Conservation (phyloP, 164 flowering plant species). For the Pachysandra terminalis region DNA sequence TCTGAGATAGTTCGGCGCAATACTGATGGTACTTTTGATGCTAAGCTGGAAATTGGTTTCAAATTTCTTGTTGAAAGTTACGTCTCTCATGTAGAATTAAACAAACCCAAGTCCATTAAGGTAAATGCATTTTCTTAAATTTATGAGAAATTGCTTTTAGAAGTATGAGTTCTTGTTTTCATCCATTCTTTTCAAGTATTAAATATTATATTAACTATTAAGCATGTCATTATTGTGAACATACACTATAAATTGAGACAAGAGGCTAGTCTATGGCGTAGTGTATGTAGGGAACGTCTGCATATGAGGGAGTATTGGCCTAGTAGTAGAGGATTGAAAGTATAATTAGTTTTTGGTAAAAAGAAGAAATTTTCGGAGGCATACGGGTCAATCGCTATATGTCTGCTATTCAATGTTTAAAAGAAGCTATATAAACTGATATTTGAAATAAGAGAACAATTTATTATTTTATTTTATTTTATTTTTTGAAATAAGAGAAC, state of each 20-base stretch:
- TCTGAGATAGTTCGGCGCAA: conserved; percentile 54
- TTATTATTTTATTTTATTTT: too few relatives aligned
- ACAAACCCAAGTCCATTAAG: conserved; percentile 62
- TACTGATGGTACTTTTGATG: conserved; percentile 93
- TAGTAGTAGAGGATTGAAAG: background rate
- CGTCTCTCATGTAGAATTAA: conserved; percentile 80
- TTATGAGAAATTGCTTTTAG: background rate
- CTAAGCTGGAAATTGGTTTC: conserved; percentile 93
- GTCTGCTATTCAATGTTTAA: background rate
- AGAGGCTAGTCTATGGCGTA: background rate
- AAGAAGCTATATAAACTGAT: background rate
- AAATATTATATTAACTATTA: too few relatives aligned
- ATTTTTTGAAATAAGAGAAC: too few relatives aligned
- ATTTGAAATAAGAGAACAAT: too few relatives aligned
- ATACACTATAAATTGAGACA: background rate
- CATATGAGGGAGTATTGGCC: background rate
- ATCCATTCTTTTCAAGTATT: too few relatives aligned
- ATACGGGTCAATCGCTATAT: background rate
- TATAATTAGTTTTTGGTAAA: too few relatives aligned
- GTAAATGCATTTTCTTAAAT: conserved; percentile 27
- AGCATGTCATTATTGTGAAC: background rate
- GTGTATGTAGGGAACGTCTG: background rate
- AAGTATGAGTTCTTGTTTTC: background rate
- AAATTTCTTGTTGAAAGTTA: conserved; percentile 94
- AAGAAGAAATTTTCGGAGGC: background rate